Base-by-base conservation (phyloP, 441 rosid species). In the Gossypium davidsonii region DNA sequence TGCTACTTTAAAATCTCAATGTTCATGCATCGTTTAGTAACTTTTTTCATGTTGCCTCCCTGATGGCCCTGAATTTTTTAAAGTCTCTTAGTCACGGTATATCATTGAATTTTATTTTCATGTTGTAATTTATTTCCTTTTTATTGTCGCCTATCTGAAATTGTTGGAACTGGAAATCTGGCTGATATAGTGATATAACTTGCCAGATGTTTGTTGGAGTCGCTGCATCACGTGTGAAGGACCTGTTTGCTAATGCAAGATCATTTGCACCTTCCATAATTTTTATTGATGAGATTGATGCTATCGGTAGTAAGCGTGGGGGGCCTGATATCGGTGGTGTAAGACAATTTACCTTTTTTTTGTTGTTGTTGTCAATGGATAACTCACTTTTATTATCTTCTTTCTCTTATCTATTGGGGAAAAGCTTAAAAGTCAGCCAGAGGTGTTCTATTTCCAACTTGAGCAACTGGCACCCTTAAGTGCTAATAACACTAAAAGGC, bases 321-420 rank as follows among this genome's bases (percentile, higher is more conserved):
- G 99, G 98, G 58, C 99, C 99, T 37, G 97, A 95, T 85, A 88
- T 95, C 74, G 98, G 97, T 14, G 98, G 99, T 88, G 99, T 95
- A 85, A 89, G 93, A 73, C 73, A 39, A 17, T 52, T 28, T 11
- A 15, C 17, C 48, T 48, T 48, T 67, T 8, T 17, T 65, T 65
- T 44, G 25, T 31, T 58, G 8, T 15, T 25, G 62, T 6, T n/a
- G 70, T 26, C 31, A 12, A 21, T 42, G 17, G 34, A 65, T 15
- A 44, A 26, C 31, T 46, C 37, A 46, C 56, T 26, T 66, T 66
- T 66, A 23, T 46, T 66, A 66, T 66, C 56, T 23, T 44, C 17
- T 14, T 66, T 66, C 55, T 66, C 56, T 65, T 42, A 44, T 6
- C 34, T 12, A 46, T 51, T 15, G 71, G 59, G 59, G 46, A 26